These are phyloP conservation scores for Mortierella sp. DNA, from an alignment of 371 early-diverging fungal genomes.

Conservation along the genomic window DNA sequence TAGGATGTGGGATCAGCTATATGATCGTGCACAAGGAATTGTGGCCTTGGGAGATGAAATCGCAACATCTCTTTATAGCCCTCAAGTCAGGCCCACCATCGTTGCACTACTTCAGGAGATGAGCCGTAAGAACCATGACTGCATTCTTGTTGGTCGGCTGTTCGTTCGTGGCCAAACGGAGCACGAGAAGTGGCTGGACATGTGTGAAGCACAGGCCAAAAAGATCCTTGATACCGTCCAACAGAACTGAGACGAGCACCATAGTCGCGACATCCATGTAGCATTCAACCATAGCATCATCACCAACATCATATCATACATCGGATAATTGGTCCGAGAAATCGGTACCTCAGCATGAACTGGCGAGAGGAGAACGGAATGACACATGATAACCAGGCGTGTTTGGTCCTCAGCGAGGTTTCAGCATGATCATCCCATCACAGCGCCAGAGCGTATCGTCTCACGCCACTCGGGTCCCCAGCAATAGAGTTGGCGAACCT, in stretches of 20 bases:
- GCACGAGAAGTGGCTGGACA: slow-evolving; percentile 52
- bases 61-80: slow-evolving; percentile 48
- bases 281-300: not conserved
- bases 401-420: slow-evolving; percentile 1
- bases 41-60: slow-evolving; percentile 46
- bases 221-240: slow-evolving; percentile 40
- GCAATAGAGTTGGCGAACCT: too few relatives aligned
- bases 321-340: not conserved
- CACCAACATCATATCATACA: too few relatives aligned
- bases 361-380: not conserved
- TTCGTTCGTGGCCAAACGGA: slow-evolving; percentile 49
- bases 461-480: not conserved
- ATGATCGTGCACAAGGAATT: slow-evolving; percentile 36
- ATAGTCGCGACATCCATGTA: not conserved
- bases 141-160: slow-evolving; percentile 41
- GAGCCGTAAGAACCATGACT: slow-evolving; percentile 42
- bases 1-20: slow-evolving; percentile 52
- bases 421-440: not conserved
- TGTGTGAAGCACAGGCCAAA: slow-evolving; percentile 50
- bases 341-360: not conserved
- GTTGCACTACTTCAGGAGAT: slow-evolving; percentile 28
- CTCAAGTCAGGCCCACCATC: slow-evolving; percentile 31
- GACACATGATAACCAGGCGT: not conserved
- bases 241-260: slow-evolving; percentile 2
- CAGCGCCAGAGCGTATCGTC: not conserved